Conservation (phyloP, 768 basidiomycete genomes). For the Mycena floridula region DNA sequence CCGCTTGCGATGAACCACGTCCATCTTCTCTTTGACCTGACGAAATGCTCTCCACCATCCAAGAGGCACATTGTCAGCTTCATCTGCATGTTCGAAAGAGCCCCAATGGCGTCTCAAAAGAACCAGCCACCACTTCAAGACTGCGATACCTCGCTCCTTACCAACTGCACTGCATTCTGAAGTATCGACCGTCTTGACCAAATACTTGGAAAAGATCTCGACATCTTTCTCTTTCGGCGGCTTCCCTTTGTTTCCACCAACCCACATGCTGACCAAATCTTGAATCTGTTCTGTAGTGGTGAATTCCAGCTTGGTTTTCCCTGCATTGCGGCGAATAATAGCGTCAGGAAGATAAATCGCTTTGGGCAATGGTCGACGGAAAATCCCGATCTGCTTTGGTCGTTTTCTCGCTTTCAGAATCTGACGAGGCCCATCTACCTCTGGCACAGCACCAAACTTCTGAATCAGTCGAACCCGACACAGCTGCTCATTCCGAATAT, state of each 20-base stretch:
- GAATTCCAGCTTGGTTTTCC: slow-evolving; percentile 41
- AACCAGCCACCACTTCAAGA: slow-evolving; percentile 81
- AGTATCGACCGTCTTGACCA: slow-evolving; percentile 63
- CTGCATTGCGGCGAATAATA: slow-evolving; percentile 52
- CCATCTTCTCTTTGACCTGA: slow-evolving; percentile 61
- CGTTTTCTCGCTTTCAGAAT: slow-evolving; percentile 48
- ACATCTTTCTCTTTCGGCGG: slow-evolving; percentile 73
- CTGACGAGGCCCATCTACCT: slow-evolving; percentile 36
- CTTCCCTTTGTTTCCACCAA: slow-evolving; percentile 50
- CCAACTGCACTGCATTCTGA: slow-evolving; percentile 48
- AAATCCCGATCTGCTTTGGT: slow-evolving; percentile 32
- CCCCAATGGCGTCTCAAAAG: slow-evolving; percentile 62
- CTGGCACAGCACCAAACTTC: slow-evolving; percentile 32
- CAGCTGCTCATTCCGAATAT: slow-evolving; percentile 72
- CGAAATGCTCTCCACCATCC: slow-evolving; percentile 83
- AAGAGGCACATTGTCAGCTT: slow-evolving; percentile 40
- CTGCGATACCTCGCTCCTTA: slow-evolving; percentile 60
- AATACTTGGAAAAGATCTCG: slow-evolving; percentile 65
- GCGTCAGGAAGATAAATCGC: slow-evolving; percentile 47
- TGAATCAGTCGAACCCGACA: slow-evolving; percentile 48
- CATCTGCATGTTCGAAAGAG: slow-evolving; percentile 37
- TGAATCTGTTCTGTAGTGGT: slow-evolving; percentile 71
- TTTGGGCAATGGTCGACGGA: slow-evolving; percentile 47
- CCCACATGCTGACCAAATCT: slow-evolving; percentile 68
- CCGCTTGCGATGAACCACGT: slow-evolving; percentile 53